A percentile compares a stretch with the other conserved stretches of the same genome.
phyloP scores from a whole-genome alignment of 371 early-diverging fungal genomes.

The Homolaphlyctis polyrhiza region DNA sequence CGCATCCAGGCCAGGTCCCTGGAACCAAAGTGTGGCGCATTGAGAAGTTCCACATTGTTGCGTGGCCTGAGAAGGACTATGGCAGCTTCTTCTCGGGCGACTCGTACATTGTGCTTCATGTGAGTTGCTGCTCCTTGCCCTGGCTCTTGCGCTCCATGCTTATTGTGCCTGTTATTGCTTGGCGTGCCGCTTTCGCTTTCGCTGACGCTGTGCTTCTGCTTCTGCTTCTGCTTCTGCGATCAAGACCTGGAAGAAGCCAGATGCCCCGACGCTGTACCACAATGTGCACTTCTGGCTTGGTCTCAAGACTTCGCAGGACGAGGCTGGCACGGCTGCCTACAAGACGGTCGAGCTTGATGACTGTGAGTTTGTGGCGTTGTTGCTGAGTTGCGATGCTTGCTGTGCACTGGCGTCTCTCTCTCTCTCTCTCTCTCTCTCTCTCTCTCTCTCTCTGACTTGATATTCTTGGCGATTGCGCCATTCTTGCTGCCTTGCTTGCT shows the following conservation, averaged over 20 bases:
- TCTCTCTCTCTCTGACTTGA: not conserved
- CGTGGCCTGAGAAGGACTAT: constrained; percentile 56
- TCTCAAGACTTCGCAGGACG: constrained; percentile 63
- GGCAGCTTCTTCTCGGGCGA: constrained; percentile 70
- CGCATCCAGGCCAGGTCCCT: too few species aligned
- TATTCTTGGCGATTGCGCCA: not conserved
- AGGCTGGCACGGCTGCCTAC: constrained; percentile 86
- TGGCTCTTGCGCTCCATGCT: not conserved
- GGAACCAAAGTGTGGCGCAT: constrained; percentile 79
- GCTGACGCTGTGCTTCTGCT: not conserved
- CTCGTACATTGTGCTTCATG: constrained; percentile 72
- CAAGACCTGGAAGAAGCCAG: constrained; percentile 63
- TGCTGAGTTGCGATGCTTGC: too few species aligned
- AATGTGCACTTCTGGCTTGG: constrained; percentile 88
- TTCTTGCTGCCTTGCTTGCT: not conserved
- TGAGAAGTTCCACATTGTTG: constrained; percentile 66
- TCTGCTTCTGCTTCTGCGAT: not conserved
- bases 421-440: not conserved
- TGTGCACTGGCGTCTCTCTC: too few species aligned
- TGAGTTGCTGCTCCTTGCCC: constrained; percentile 22
- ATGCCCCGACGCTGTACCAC: constrained; percentile 52
- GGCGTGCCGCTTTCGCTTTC: not conserved
- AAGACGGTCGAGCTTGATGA: constrained; percentile 86
- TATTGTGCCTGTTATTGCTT: not conserved
- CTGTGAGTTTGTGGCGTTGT: constrained; percentile 38